Conservation (phyloP, 2,329 filamentous ascomycete genomes). For the Bipolaris cookei region DNA sequence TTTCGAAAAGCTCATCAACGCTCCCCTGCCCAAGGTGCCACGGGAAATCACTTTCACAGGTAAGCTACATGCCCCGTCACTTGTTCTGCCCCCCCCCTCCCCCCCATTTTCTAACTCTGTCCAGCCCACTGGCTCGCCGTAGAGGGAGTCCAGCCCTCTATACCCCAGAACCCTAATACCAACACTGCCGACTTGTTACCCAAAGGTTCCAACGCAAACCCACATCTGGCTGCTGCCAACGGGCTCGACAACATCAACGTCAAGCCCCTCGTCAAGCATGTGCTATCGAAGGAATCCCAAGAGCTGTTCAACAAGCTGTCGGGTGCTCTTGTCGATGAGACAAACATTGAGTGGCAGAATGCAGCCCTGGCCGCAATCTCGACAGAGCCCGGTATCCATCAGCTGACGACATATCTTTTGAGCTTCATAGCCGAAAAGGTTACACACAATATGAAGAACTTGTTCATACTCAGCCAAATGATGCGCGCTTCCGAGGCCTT, state of each 20-base stretch:
- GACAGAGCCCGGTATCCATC: slow-evolving; percentile 90
- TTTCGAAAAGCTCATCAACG: slow-evolving; percentile 98
- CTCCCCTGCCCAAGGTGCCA: slow-evolving; percentile 90
- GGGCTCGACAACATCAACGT: slow-evolving; percentile 83
- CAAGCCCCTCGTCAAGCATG: slow-evolving; percentile 92
- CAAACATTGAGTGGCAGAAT: slow-evolving; percentile 82
- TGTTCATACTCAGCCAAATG: slow-evolving; percentile 88
- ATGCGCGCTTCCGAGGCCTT: slow-evolving; percentile 88
- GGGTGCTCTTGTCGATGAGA: slow-evolving; percentile 84
- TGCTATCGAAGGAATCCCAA: slow-evolving; percentile 93
- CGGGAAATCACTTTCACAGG: slow-evolving; percentile 91
- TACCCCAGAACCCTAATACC: slow-evolving; percentile 92
- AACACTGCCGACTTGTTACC: slow-evolving; percentile 87
- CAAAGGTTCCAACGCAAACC: slow-evolving; percentile 88
- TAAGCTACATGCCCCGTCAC: slow-evolving; percentile 49
- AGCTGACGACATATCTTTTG: slow-evolving; percentile 94
- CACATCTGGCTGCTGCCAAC: slow-evolving; percentile 79
- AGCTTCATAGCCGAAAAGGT: slow-evolving; percentile 96
- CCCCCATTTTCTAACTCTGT: slow-evolving; percentile 16
- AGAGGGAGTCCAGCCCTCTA: slow-evolving; percentile 94
- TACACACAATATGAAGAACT: slow-evolving; percentile 88
- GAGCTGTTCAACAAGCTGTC: slow-evolving; percentile 97
- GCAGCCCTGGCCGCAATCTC: slow-evolving; percentile 85
- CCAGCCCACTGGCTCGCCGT: slow-evolving; percentile 95
- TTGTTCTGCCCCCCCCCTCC: neutral